Conservation (phyloP, 441 rosid genomes). For the Bruguiera hainesii region DNA sequence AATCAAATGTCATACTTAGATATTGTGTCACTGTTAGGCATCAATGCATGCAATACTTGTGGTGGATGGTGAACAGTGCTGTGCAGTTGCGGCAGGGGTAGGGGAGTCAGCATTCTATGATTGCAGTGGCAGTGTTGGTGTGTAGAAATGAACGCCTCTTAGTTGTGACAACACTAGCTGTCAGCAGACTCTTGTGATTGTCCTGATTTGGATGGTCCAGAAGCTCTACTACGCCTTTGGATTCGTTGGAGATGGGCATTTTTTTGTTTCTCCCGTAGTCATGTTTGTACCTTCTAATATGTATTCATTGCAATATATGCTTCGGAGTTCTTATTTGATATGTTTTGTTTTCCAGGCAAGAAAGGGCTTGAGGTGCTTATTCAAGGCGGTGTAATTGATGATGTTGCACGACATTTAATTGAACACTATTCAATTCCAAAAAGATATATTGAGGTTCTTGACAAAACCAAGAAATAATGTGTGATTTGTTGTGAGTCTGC, state of each 20-base stretch:
- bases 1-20: too few species aligned
- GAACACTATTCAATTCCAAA: conserved; percentile 86
- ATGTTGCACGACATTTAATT: conserved; percentile 71
- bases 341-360: conserved; percentile 56
- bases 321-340: not conserved
- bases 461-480: conserved; percentile 74
- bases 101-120: not conserved
- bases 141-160: too few species aligned
- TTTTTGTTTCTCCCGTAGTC: not conserved
- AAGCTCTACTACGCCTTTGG: not conserved
- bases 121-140: not conserved
- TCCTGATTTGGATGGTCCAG: not conserved
- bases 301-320: not conserved
- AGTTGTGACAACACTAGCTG: too few species aligned
- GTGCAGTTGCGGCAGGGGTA: too few species aligned
- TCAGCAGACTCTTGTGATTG: not conserved
- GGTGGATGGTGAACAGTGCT: too few species aligned
- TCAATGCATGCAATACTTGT: too few species aligned
- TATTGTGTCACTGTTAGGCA: too few species aligned
- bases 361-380: conserved; percentile 84
- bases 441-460: conserved; percentile 84
- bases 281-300: not conserved
- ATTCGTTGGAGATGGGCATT: not conserved
- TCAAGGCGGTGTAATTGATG: conserved; percentile 92
- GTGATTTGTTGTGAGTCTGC: conserved; percentile 10